These are phyloP conservation scores for Trametes cubensis DNA, from an alignment of 768 basidiomycete genomes.

Conservation along the genomic window DNA sequence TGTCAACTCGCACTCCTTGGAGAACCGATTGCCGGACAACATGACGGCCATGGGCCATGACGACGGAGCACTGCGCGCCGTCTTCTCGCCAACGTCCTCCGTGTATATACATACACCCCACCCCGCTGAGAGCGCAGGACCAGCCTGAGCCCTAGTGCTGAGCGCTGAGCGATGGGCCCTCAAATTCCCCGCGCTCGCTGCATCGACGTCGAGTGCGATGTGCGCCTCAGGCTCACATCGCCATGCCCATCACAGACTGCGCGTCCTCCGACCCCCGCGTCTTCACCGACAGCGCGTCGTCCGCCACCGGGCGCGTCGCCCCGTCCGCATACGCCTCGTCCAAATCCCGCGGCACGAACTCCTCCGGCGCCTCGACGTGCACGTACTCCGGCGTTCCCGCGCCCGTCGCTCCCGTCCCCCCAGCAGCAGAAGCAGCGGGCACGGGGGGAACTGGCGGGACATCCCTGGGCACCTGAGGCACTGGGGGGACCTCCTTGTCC, in stretches of 20 bases:
- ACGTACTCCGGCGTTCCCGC: slow-evolving; percentile 11
- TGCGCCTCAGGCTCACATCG: slow-evolving; percentile 17
- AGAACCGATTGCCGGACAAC: no score
- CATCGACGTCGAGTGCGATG: no score
- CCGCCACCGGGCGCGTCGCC: slow-evolving; percentile 2
- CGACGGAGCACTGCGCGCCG: no score
- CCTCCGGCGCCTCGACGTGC: slow-evolving; percentile 1
- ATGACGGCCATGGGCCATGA: no score
- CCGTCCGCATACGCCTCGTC: slow-evolving; percentile 21
- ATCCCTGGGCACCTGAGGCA: neutral
- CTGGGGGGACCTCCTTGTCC: slow-evolving; percentile 20
- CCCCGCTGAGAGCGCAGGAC: neutral
- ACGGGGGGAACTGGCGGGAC: neutral
- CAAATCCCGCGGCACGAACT: slow-evolving; percentile 19
- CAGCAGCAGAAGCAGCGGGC: no score
- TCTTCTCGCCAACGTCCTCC: no score
- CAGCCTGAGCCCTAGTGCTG: neutral
- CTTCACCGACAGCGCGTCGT: slow-evolving; percentile 17
- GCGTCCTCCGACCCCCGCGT: slow-evolving; percentile 10
- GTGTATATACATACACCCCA: neutral
- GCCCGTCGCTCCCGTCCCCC: neutral
- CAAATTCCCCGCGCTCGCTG: no score
- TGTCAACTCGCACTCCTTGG: neutral
- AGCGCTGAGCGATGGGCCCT: neutral
- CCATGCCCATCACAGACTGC: slow-evolving; percentile 16